phyloP scores from a whole-genome alignment of 2,329 filamentous ascomycete species.

The Claviceps citrina region DNA sequence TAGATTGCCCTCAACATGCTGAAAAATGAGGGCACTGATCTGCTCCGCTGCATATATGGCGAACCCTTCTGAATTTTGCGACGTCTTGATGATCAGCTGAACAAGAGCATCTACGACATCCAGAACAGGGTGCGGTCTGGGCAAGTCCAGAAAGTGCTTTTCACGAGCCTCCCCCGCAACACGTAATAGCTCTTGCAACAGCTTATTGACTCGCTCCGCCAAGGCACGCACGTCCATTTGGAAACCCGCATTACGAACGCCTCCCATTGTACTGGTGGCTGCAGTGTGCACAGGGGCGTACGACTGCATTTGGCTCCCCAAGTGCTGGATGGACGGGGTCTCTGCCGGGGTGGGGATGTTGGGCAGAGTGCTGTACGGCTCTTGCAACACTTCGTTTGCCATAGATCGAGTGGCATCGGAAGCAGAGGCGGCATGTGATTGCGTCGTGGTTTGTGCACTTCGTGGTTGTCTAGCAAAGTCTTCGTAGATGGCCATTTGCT shows the following conservation, averaged over 20 bases:
- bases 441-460: slow-evolving; percentile 37
- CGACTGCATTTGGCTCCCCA: slow-evolving; percentile 36
- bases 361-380: slow-evolving; percentile 42
- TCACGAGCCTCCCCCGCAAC: slow-evolving; percentile 38
- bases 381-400: slow-evolving; percentile 48
- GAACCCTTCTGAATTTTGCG: slow-evolving; percentile 45
- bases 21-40: slow-evolving; percentile 42
- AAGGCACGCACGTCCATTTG: slow-evolving; percentile 38
- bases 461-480: slow-evolving; percentile 83
- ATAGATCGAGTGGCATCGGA: slow-evolving; percentile 47
- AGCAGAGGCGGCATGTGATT: slow-evolving; percentile 39
- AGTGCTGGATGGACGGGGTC: slow-evolving; percentile 38
- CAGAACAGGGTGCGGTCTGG: slow-evolving; percentile 42
- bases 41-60: slow-evolving; percentile 44
- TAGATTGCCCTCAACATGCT: slow-evolving; percentile 37
- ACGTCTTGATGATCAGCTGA: slow-evolving; percentile 46
- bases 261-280: slow-evolving; percentile 22
- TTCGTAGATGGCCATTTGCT: slow-evolving; percentile 92
- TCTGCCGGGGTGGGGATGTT: slow-evolving; percentile 44
- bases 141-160: slow-evolving; percentile 44
- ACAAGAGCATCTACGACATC: slow-evolving; percentile 48
- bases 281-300: slow-evolving; percentile 39
- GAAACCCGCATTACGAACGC: slow-evolving; percentile 33
- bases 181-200: slow-evolving; percentile 41
- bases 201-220: slow-evolving; percentile 40